Percentiles rank a stretch among this genome's conserved stretches.
phyloP scores from a whole-genome alignment of 257 asterid species.

The Coffea eugenioides region DNA sequence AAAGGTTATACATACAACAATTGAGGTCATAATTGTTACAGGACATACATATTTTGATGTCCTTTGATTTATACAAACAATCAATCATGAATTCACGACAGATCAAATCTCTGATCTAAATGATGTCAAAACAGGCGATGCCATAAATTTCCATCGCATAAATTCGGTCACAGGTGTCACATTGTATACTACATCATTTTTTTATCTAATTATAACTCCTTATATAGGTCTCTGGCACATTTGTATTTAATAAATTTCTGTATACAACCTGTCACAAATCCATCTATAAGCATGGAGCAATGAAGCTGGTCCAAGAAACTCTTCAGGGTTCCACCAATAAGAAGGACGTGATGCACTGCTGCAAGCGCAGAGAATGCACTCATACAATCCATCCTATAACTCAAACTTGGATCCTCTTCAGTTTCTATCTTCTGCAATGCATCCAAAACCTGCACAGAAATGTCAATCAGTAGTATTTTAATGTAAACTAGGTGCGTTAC shows the following conservation, averaged over 20 bases:
- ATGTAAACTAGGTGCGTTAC: too few relatives aligned
- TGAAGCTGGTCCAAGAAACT: constrained; percentile 67
- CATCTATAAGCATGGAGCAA: constrained; percentile 77
- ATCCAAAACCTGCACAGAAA: constrained; percentile 54
- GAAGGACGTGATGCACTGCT: constrained; percentile 76
- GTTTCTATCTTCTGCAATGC: constrained; percentile 64
- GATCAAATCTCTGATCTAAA: too few relatives aligned
- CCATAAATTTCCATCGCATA: too few relatives aligned
- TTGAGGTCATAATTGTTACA: too few relatives aligned
- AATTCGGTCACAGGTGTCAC: too few relatives aligned
- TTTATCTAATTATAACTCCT: background rate
- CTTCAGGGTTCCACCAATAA: constrained; percentile 89
- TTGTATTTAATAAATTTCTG: background rate
- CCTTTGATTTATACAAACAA: too few relatives aligned
- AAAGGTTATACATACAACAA: too few relatives aligned
- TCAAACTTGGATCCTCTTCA: constrained; percentile 58
- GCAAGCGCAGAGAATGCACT: constrained; percentile 81
- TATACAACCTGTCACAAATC: constrained; percentile 57
- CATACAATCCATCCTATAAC: constrained; percentile 66
- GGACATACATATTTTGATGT: too few relatives aligned
- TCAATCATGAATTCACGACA: too few relatives aligned
- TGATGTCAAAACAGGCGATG: too few relatives aligned
- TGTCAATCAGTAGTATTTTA: background rate
- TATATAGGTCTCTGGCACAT: background rate
- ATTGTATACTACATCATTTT: too few relatives aligned